These are phyloP conservation scores for Phallus indusiatus DNA, from an alignment of 768 basidiomycete species.

Conservation along the genomic window DNA sequence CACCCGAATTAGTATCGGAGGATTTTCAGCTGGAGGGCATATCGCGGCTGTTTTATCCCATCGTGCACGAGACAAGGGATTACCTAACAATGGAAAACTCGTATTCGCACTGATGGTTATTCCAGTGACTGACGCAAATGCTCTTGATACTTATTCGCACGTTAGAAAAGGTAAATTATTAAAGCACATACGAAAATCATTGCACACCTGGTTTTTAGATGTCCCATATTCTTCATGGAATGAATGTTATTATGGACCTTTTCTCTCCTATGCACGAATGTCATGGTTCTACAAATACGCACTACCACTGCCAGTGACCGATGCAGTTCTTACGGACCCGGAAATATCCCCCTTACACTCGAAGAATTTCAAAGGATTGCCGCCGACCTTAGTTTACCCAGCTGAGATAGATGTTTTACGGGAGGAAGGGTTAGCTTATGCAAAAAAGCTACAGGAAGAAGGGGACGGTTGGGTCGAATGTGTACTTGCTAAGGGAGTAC, in stretches of 20 bases:
- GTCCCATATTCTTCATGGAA: slow-evolving; percentile 5
- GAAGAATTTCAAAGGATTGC: slow-evolving; percentile 5
- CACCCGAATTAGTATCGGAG: slow-evolving; percentile 6
- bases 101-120: slow-evolving; percentile 6
- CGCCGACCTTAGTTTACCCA: slow-evolving; percentile 6
- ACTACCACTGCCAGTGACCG: slow-evolving; percentile 1
- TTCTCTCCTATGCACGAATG: slow-evolving; percentile 8
- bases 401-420: slow-evolving; percentile 8
- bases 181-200: neutral
- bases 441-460: slow-evolving; percentile 3
- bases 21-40: slow-evolving; percentile 7
- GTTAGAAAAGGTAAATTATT: neutral
- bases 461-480: slow-evolving; percentile 10
- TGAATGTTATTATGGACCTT: slow-evolving; percentile 4
- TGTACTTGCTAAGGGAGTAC: slow-evolving; percentile 7
- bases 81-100: neutral
- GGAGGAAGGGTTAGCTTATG: slow-evolving; percentile 7
- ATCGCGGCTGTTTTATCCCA: slow-evolving; percentile 5
- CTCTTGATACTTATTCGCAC: slow-evolving; percentile 3
- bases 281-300: slow-evolving; percentile 9
- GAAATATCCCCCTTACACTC: slow-evolving; percentile 2
- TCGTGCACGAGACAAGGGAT: slow-evolving; percentile 4
- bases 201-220: neutral
- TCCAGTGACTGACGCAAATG: neutral
- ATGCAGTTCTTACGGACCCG: neutral